phyloP scores from a whole-genome alignment of 2,329 filamentous ascomycete species.

The Trichoderma aggressivum region DNA sequence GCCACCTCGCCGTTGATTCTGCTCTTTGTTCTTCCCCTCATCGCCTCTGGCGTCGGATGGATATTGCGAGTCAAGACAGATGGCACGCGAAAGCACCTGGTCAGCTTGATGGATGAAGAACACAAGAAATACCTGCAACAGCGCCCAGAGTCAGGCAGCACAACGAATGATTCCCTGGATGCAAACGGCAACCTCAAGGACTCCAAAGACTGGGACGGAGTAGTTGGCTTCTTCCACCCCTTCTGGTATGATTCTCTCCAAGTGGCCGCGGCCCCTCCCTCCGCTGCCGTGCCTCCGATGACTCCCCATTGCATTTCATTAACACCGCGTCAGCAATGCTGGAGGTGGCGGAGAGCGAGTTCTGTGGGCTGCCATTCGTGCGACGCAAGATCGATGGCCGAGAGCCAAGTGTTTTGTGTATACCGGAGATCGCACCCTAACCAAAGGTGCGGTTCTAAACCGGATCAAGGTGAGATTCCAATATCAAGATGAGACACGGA shows the following conservation, averaged over 20 bases:
- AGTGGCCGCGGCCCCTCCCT: not conserved
- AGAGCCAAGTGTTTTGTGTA: constrained; percentile 89
- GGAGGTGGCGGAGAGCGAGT: constrained; percentile 94
- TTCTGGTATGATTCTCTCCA: constrained; percentile 66
- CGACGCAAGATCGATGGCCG: constrained; percentile 85
- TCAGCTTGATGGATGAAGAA: constrained; percentile 49
- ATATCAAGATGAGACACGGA: not conserved
- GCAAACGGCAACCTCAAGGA: constrained; percentile 37
- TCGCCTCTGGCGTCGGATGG: constrained; percentile 54
- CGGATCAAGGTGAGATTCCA: constrained; percentile 60
- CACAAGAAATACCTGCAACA: constrained; percentile 38
- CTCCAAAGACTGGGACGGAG: constrained; percentile 67
- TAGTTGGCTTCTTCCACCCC: constrained; percentile 95
- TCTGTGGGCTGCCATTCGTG: constrained; percentile 90
- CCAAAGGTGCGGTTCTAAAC: constrained; percentile 73
- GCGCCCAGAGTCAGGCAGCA: constrained; percentile 33
- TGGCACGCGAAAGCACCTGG: constrained; percentile 56
- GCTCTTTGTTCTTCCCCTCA: constrained; percentile 27
- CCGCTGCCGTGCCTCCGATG: not conserved
- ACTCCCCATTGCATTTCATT: not conserved
- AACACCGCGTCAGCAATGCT: constrained; percentile 64
- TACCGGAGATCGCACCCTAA: constrained; percentile 88
- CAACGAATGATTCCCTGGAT: constrained; percentile 62
- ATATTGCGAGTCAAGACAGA: constrained; percentile 61
- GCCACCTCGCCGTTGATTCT: constrained; percentile 23